phyloP scores from a whole-genome alignment of 306 rosid species.

The Ceratonia siliqua region DNA sequence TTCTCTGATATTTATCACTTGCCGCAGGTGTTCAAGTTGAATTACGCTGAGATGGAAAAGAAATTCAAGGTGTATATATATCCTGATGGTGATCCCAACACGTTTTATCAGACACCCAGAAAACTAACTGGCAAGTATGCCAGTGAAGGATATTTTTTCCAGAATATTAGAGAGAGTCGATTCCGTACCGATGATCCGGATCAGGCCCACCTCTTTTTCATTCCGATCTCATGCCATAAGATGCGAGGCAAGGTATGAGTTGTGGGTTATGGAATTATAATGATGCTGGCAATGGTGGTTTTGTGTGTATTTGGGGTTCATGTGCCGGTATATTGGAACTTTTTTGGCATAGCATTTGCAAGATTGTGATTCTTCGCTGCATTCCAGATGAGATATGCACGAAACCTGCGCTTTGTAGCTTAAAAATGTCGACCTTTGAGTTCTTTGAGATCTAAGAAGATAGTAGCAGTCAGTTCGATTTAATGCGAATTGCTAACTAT shows the following conservation, averaged over 20 bases:
- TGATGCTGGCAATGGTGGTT: not conserved
- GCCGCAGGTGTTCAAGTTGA: slow-evolving; percentile 66
- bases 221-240: slow-evolving; percentile 93
- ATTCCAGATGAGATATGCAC: not conserved
- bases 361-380: not conserved
- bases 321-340: not conserved
- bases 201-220: slow-evolving; percentile 86
- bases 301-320: not conserved
- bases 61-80: slow-evolving; percentile 85
- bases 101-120: slow-evolving; percentile 92
- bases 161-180: slow-evolving; percentile 79
- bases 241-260: slow-evolving; percentile 91
- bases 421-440: not conserved
- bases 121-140: slow-evolving; percentile 94
- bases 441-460: slow-evolving; percentile 33
- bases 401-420: not conserved
- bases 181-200: slow-evolving; percentile 84
- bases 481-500: not conserved
- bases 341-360: not conserved
- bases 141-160: slow-evolving; percentile 91
- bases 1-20: slow-evolving; percentile 65
- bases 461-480: not conserved
- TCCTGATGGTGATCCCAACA: slow-evolving; percentile 91
- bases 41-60: slow-evolving; percentile 78
- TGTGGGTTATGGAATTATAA: not conserved